Evolutionary conservation across 1,284 basidiomycete genomes (phyloP), one percentile per base, ranked within the genome.

Genomic region (Cronartium quercuum): DNA sequence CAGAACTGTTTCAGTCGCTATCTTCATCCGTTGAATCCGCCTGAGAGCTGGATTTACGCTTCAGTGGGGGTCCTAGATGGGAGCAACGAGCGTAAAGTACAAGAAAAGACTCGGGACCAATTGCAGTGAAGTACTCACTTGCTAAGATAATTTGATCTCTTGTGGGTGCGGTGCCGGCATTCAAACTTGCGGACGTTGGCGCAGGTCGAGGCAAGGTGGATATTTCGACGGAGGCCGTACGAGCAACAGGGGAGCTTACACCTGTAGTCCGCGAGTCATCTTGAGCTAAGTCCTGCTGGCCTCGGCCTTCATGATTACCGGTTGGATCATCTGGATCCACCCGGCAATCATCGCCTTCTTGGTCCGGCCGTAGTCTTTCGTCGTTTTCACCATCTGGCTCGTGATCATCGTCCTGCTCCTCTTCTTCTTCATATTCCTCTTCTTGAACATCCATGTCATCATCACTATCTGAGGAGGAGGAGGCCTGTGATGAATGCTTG

Each of bases 401-500:
- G 29, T 29, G 29, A 41, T 44, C 40, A 34, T 13, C n/a, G 13
- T 34, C 29, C 13, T 38, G 44, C 34, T 64, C 60, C n/a, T 37
- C 29, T 12, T 70, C 68, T 34, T 44, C 68, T 10, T 63, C 68
- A 34, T 70, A 42, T 15, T 70, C 68, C 15, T 41, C 58, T 5
- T 40, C 68, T 57, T 68, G 44, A 18, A 3, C 29, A 6, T 4
- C 68, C 34, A 41, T 60, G 10, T 70, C 69, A 34, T 73, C 61
- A 37, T 73, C 69, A 65, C 69, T 73, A 57, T 73, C 69, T 41
- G 69, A 73, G 40, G 69, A 73, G 12, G 69, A 73, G 18, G 69
- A 73, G 29, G 69, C 69, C 35, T 73, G 69, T 40, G 69, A 73
- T 15, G 69, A 65, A 42, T 64, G 62, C 58, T 62, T 55, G 29